phyloP scores from a whole-genome alignment of 2,329 filamentous ascomycete genomes.

The Microdochium nivale region DNA sequence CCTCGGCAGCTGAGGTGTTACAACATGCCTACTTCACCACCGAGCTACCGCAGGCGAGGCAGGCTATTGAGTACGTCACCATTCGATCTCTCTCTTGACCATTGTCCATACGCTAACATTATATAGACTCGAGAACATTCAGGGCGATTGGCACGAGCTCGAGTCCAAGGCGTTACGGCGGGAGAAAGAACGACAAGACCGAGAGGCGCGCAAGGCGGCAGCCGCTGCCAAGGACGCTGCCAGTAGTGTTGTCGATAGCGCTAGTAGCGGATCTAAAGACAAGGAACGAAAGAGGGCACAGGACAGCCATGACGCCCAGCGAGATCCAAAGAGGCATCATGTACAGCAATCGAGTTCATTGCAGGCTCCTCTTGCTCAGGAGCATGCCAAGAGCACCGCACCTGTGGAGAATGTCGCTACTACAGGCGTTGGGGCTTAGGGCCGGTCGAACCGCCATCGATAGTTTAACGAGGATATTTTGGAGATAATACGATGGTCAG shows the following conservation, averaged over 20 bases:
- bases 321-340: background rate
- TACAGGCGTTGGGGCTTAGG: no score
- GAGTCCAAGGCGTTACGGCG: conserved; percentile 92
- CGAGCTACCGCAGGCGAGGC: conserved; percentile 69
- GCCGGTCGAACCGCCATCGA: no score
- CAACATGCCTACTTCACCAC: conserved; percentile 80
- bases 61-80: conserved; percentile 67
- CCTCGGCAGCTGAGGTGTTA: conserved; percentile 75
- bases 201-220: conserved; percentile 36
- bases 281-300: background rate
- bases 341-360: background rate
- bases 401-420: no score
- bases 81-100: background rate
- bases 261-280: background rate
- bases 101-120: conserved; percentile 8
- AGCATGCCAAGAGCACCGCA: no score
- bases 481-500: no score
- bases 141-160: conserved; percentile 98
- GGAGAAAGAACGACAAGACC: conserved; percentile 66
- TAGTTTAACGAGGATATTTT: no score
- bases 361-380: no score
- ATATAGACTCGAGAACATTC: conserved; percentile 61
- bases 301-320: background rate
- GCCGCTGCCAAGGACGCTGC: conserved; percentile 15
- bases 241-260: background rate